phyloP scores from a whole-genome alignment of 2,329 filamentous ascomycete genomes.

The Ceratocystis diversiconidia region DNA sequence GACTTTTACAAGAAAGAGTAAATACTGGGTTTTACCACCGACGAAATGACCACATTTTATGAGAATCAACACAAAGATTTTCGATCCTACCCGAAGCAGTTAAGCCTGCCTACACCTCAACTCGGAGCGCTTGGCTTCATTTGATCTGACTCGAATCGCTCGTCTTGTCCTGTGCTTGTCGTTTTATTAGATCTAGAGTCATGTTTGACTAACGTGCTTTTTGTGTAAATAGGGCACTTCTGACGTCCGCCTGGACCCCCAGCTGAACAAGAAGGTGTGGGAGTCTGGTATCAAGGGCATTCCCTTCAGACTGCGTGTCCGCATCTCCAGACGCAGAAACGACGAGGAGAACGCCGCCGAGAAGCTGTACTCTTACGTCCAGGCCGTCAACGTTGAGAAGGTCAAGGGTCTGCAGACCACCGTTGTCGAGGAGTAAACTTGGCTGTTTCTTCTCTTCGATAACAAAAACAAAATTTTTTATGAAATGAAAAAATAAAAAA shows the following conservation, averaged over 20 bases:
- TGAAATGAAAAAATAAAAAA: constrained; percentile 23
- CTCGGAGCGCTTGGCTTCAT: neutral
- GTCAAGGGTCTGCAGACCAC: constrained; percentile 92
- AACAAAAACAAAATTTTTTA: constrained; percentile 23
- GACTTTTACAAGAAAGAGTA: neutral
- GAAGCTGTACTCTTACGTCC: constrained; percentile 99
- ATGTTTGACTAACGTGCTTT: constrained; percentile 15
- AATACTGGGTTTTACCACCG: neutral
- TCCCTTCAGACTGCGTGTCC: constrained; percentile 89
- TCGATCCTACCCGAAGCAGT: neutral
- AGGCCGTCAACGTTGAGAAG: constrained; percentile 99
- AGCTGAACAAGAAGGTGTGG: constrained; percentile 99
- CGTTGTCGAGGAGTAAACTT: constrained; percentile 59
- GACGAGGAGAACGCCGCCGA: constrained; percentile 99
- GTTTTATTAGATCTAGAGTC: neutral
- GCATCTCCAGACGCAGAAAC: constrained; percentile 99
- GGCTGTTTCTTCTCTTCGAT: constrained; percentile 19
- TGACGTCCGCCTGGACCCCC: constrained; percentile 95
- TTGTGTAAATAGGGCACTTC: constrained; percentile 58
- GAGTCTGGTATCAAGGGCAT: constrained; percentile 98
- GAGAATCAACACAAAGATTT: neutral
- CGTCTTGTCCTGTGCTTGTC: neutral
- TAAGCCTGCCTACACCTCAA: neutral
- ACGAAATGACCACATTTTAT: neutral
- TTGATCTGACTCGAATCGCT: neutral